Conservation (phyloP, 2,329 filamentous ascomycete genomes). For the Colletotrichum viniferum region DNA sequence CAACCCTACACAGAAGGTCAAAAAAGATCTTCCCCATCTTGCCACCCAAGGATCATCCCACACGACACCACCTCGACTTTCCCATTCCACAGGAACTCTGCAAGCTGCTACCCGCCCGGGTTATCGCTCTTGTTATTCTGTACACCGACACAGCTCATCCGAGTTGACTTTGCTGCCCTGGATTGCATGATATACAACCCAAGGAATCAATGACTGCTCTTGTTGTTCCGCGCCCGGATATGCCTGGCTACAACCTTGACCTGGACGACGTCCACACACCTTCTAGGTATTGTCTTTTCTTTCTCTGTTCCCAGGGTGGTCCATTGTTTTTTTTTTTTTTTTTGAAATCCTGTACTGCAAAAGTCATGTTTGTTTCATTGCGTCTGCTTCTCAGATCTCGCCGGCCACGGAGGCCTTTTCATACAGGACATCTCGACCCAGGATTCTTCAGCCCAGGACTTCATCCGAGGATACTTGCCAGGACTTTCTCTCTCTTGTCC, state of each 20-base stretch:
- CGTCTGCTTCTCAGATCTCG: conserved; percentile 14
- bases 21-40: conserved; percentile 21
- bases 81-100: conserved; percentile 10
- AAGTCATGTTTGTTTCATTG: conserved; percentile 31
- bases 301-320: conserved; percentile 48
- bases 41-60: conserved; percentile 22
- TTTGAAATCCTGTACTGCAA: conserved; percentile 31
- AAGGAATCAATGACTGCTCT: conserved; percentile 55
- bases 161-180: conserved; percentile 17
- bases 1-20: conserved; percentile 16
- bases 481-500: background rate
- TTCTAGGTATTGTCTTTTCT: conserved; percentile 66
- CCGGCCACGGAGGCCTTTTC: conserved; percentile 9
- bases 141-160: conserved; percentile 14
- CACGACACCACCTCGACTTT: conserved; percentile 8
- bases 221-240: conserved; percentile 53
- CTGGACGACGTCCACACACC: conserved; percentile 65
- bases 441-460: conserved; percentile 2
- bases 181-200: conserved; percentile 31
- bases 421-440: conserved; percentile 13
- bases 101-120: conserved; percentile 13
- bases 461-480: background rate
- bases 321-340: conserved; percentile 42
- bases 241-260: conserved; percentile 61
- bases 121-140: background rate